These are phyloP conservation scores for Tagetes erecta DNA, from an alignment of 129 eudicot species.

Conservation along the genomic window DNA sequence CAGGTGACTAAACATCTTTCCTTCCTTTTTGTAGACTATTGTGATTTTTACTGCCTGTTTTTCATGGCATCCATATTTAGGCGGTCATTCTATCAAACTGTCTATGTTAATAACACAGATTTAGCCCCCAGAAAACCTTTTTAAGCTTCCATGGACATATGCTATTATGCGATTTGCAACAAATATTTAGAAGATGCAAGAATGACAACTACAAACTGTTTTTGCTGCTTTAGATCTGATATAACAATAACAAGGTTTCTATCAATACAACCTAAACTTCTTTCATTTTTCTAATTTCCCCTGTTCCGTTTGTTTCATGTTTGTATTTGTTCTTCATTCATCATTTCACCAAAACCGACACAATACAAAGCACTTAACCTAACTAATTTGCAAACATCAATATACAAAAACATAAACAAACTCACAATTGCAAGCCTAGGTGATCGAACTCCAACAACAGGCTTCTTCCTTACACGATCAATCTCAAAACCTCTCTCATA, in stretches of 20 bases:
- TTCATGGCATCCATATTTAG: background rate
- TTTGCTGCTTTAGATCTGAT: background rate
- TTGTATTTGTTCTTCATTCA: background rate
- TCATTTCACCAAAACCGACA: background rate
- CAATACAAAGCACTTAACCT: background rate
- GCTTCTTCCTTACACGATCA: slow-evolving; percentile 35
- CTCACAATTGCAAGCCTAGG: slow-evolving; percentile 88
- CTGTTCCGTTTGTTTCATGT: background rate
- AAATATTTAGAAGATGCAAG: background rate
- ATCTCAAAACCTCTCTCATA: slow-evolving; percentile 24
- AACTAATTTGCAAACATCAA: background rate
- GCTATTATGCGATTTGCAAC: background rate
- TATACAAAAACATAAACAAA: background rate
- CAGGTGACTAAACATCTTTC: background rate
- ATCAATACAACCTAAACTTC: background rate
- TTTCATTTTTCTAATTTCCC: background rate
- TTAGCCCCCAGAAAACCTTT: background rate
- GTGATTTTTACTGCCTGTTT: background rate
- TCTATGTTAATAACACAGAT: background rate
- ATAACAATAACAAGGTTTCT: background rate
- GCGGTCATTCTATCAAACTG: background rate
- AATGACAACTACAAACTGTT: background rate
- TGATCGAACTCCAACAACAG: slow-evolving; percentile 59
- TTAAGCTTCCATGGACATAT: background rate
- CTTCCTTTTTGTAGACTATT: background rate